Evolutionary conservation across 257 asterid species (phyloP), one percentile per base, ranked within the genome.

Genomic region (Cynanchum wilfordii): DNA sequence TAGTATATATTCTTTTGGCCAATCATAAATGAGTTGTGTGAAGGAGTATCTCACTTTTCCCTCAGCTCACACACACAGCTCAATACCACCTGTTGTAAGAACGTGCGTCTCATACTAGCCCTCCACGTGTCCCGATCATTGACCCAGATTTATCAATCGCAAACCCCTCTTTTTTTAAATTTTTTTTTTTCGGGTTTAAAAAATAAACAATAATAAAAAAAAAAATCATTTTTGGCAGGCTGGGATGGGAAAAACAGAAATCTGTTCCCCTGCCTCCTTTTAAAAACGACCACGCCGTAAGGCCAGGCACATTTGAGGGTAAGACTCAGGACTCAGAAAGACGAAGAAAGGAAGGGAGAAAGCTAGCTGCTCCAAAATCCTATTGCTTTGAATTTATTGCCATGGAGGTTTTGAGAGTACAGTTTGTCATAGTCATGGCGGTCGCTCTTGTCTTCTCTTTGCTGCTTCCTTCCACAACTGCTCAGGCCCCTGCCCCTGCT

Each of bases 341-440:
- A 45, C 29, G 36, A 49, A 59, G 36, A n/a, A 57, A 57, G 51
- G 68, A 5, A 33, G 38, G 64, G 27, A 36, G 45, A 16, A 50
- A 50, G 7, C 6, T 50, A n/a, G 49, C n/a, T 33, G 3, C 38
- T 33, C 38, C n/a, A n/a, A n/a, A n/a, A n/a, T 55, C 40, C 24
- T 13, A 36, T 17, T n/a, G 29, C 15, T n/a, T n/a, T 17, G 10
- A 52, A 54, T 33, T 70, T 33, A 27, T 15, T 22, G 1, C 49
- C 42, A 86, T 87, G 97, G 90, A 87, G 87, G 57, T 82, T 36
- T 58, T 78, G 69, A 87, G 89, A 82, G 55, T 84, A 52, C 78
- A 72, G 68, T 69, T 74, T 25, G 77, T 80, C 64, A 77, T 81
- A 68, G 42, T 77, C 60, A 73, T 87, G 68, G 69, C 86, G 68